Conservation (phyloP, 305 asterid genomes). For the Fraxinus greggii region DNA sequence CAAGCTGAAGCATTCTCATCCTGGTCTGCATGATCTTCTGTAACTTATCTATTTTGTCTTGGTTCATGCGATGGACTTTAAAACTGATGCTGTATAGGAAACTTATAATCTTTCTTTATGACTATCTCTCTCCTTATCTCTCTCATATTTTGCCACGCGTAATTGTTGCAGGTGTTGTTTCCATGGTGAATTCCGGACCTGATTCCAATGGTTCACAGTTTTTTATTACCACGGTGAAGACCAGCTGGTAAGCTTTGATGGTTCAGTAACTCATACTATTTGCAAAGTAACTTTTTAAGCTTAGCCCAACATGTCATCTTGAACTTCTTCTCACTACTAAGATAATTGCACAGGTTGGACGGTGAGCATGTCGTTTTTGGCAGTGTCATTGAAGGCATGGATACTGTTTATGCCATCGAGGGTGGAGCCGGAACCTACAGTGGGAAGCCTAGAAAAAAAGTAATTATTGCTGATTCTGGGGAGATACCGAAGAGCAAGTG, state of each 20-base stretch:
- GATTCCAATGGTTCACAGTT: conserved; percentile 91
- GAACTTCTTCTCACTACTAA: not conserved
- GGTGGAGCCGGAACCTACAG: conserved; percentile 94
- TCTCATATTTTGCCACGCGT: conserved; percentile 5
- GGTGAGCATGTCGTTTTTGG: conserved; percentile 89
- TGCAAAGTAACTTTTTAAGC: not conserved
- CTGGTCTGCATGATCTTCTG: conserved; percentile 43
- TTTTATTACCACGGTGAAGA: conserved; percentile 84
- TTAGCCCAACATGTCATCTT: not conserved
- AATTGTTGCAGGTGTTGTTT: conserved; percentile 54
- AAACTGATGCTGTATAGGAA: not conserved
- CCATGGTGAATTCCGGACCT: conserved; percentile 93
- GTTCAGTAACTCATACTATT: not conserved
- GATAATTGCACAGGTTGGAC: conserved; percentile 65
- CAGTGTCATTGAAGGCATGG: conserved; percentile 91
- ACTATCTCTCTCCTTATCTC: not conserved
- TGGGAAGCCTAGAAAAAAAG: conserved; percentile 89
- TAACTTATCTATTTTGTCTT: not conserved
- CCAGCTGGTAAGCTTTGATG: conserved; percentile 63
- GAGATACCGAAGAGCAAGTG: conserved; percentile 83
- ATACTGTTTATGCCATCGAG: conserved; percentile 77
- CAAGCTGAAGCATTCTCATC: conserved; percentile 72
- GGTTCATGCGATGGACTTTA: not conserved
- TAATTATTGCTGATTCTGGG: conserved; percentile 71
- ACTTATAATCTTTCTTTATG: not conserved